These are phyloP conservation scores for Kodamaea neixiangensis DNA, from an alignment of 805 yeast genomes.

Conservation along the genomic window DNA sequence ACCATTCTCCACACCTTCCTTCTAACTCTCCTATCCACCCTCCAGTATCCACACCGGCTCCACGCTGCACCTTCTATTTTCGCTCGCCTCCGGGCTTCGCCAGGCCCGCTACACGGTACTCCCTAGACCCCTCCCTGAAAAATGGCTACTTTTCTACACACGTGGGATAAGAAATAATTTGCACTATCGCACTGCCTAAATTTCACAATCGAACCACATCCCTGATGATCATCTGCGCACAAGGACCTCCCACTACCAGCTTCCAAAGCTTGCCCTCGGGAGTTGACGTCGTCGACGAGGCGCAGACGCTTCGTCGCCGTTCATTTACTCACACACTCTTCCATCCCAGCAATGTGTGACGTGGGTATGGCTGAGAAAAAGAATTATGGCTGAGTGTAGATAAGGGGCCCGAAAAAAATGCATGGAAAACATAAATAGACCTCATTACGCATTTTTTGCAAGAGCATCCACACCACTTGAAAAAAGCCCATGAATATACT, in stretches of 20 bases:
- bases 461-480: not conserved
- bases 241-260: no score
- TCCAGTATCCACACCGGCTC: no score
- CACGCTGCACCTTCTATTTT: not conserved
- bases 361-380: conserved; percentile 3
- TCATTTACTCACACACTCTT: not conserved
- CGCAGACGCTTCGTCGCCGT: not conserved
- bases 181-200: not conserved
- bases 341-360: conserved; percentile 1
- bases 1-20: no score
- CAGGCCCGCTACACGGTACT: no score
- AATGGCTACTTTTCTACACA: not conserved
- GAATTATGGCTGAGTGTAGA: conserved; percentile 8
- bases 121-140: not conserved
- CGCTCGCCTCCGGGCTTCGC: not conserved
- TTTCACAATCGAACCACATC: not conserved
- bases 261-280: no score
- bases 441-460: not conserved
- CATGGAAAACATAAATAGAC: conserved; percentile 3
- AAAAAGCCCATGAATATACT: conserved; percentile 4
- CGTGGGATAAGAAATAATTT: not conserved
- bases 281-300: no score
- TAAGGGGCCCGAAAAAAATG: conserved; percentile 4
- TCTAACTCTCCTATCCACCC: no score
- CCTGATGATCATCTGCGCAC: not conserved